Base-by-base conservation (phyloP, 257 asterid genomes). In the Solanum pinnatisectum region DNA sequence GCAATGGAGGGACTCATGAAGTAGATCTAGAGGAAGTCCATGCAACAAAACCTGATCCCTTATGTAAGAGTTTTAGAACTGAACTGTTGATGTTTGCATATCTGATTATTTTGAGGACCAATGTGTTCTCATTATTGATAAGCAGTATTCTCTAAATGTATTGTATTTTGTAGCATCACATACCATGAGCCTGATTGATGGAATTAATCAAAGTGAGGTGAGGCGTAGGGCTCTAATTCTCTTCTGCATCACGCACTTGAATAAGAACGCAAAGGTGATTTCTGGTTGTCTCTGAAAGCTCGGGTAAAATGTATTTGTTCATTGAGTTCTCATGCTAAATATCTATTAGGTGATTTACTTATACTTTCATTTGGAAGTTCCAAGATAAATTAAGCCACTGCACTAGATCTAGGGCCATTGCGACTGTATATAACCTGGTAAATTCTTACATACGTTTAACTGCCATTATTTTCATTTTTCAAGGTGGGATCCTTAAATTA, bases 221-320 rank as follows among this genome's bases (percentile, higher is more conserved):
- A 94, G 96, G 95, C 97, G 98, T 35, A 94, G 96, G 90, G 98
- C 96, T 91, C 93, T 97, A 68, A 88, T 93, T 87, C 97, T 97
- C 90, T 92, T 97, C 94, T 97, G 99, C 90, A 91, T 96, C 87
- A 90, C 95, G 72, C 92, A 92, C 86, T 90, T 94, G 86, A 91
- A 93, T 22, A 91, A 90, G 89, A 85, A 93, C 73, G 97, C 98
- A 77, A 97, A 94, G 98, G 99, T 96, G 90, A 83, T 86, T 79
- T 72, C 82, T 86, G 33, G 52, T 68, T 32, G 85, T 79, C 85
- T 13, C 67, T 27, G 65, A 79, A 79, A 44, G 25, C 67, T 44
- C 5, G 39, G 23, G 63, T 79, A 79, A 25, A 78, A 44, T 20
- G 65, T 79, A 15, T 44, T 27, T 79, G 63, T 44, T 27, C 39